Evolutionary conservation across 2,329 filamentous ascomycete species (phyloP).

Genomic region (Pestalotiopsis sp.): DNA sequence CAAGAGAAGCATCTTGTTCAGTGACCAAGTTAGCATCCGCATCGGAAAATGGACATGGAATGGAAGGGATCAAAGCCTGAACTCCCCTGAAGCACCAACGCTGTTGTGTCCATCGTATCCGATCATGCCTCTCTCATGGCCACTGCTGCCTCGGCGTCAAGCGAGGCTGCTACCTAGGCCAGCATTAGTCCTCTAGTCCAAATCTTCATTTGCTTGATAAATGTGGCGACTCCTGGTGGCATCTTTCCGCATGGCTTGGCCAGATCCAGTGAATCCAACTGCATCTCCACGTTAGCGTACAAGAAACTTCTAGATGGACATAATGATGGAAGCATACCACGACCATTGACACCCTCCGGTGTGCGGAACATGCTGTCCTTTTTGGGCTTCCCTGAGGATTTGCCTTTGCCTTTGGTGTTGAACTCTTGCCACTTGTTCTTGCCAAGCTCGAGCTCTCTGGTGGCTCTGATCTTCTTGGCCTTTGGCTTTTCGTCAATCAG

Average conservation of each 20-base stretch:
- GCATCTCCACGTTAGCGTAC: slow-evolving; percentile 31
- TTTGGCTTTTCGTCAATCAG: slow-evolving; percentile 74
- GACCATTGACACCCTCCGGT: slow-evolving; percentile 80
- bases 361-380: slow-evolving; percentile 98
- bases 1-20: slow-evolving; percentile 23
- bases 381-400: slow-evolving; percentile 57
- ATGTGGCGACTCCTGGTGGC: slow-evolving; percentile 80
- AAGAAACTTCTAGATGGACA: neutral
- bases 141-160: slow-evolving; percentile 10
- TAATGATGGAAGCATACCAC: slow-evolving; percentile 62
- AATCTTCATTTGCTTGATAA: slow-evolving; percentile 77
- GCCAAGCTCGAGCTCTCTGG: slow-evolving; percentile 85
- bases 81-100: slow-evolving; percentile 22
- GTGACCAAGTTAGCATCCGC: slow-evolving; percentile 35
- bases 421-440: slow-evolving; percentile 97
- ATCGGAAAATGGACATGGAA: slow-evolving; percentile 24
- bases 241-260: slow-evolving; percentile 95
- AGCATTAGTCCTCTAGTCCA: slow-evolving; percentile 63
- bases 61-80: slow-evolving; percentile 36
- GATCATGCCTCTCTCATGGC: slow-evolving; percentile 13
- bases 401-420: slow-evolving; percentile 74
- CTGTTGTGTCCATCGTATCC: slow-evolving; percentile 13
- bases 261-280: slow-evolving; percentile 97
- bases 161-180: slow-evolving; percentile 25
- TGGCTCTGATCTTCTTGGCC: slow-evolving; percentile 89